Base-by-base conservation (phyloP, 768 basidiomycete species). In the Lentinula sp. region DNA sequence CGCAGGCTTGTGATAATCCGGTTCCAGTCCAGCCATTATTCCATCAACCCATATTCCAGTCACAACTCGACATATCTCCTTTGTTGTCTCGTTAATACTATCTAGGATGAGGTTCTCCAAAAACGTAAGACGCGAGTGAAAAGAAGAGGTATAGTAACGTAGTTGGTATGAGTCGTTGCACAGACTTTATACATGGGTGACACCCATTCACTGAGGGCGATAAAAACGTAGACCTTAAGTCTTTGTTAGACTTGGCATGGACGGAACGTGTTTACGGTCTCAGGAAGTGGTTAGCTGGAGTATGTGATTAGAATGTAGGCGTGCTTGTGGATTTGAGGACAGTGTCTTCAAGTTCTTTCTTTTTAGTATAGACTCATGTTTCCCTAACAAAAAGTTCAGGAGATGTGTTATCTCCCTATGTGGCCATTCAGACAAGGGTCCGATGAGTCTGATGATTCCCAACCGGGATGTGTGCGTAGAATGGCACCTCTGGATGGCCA, bases 111-210 rank as follows among this genome's bases (percentile, higher is more conserved):
- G 63, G 3, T 46, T 34, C 49, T 69, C 68, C 35, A 65, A 63
- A 15, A 59, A 5, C 16, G 68, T 67, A 5, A 66, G 64, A 7
- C 34, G 54, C n/a, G 40, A 16, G 23, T 61, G 49, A 50, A 68
- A 50, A 0, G 32, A 49, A 37, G 28, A 53, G 40, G 31, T 59
- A 8, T 23, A 23, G 35, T 58, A 15, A 75, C 64, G 52, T 69
- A 68, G 16, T 60, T 57, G 2, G 72, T 72, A 63, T 76, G 74
- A 3, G 75, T 67, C 0, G 68, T 69, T 2, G 74, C 65, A 48
- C 77, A 59, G 21, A 52, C 53, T 11, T 28, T 28, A 28, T 69
- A 76, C 0, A 75, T 66, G 3, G 73, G 73, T 0, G 65, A 46
- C 9, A 75, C 76, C 77, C 77, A 78, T 10, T 52, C 57, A 8